phyloP scores from a whole-genome alignment of 2,329 filamentous ascomycete genomes.

The Xylariomycetidae sp. region DNA sequence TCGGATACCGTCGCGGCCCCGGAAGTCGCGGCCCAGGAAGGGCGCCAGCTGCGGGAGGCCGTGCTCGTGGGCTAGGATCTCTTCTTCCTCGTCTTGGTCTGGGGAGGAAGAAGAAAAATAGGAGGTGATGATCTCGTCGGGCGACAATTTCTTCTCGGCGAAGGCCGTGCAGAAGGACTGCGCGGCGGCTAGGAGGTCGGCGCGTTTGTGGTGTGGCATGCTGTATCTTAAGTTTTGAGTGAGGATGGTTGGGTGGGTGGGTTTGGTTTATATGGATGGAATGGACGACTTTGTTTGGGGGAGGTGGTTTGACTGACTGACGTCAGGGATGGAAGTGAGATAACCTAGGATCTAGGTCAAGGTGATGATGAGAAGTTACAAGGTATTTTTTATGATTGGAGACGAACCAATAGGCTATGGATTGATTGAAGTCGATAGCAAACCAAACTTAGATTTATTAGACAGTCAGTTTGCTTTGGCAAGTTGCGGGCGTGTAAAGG shows the following conservation, averaged over 20 bases:
- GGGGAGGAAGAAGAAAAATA: not conserved
- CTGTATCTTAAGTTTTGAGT: not conserved
- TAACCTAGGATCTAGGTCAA: too few relatives aligned
- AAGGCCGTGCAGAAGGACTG: constrained; percentile 29
- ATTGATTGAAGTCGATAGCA: too few relatives aligned
- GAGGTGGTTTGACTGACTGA: too few relatives aligned
- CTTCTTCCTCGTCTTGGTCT: not conserved
- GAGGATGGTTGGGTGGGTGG: not conserved
- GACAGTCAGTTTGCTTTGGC: too few relatives aligned
- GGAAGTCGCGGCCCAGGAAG: constrained; percentile 30
- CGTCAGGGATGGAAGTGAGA: too few relatives aligned
- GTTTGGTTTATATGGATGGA: too few relatives aligned
- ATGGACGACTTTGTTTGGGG: too few relatives aligned
- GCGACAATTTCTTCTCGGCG: constrained; percentile 19
- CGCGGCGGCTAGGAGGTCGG: constrained; percentile 26
- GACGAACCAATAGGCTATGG: too few relatives aligned
- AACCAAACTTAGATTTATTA: too few relatives aligned
- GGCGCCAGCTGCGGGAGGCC: constrained; percentile 28
- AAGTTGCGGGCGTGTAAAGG: too few relatives aligned
- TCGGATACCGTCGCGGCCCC: constrained; percentile 22
- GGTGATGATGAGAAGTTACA: too few relatives aligned
- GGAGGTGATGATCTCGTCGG: constrained; percentile 22
- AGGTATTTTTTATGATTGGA: too few relatives aligned
- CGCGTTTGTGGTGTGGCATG: constrained; percentile 17
- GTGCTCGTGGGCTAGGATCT: constrained; percentile 28